Percentiles rank a stretch among this genome's conserved stretches.
These are phyloP conservation scores for Hypoxylon sp. DNA, from an alignment of 2,329 filamentous ascomycete genomes.

Conservation along the genomic window DNA sequence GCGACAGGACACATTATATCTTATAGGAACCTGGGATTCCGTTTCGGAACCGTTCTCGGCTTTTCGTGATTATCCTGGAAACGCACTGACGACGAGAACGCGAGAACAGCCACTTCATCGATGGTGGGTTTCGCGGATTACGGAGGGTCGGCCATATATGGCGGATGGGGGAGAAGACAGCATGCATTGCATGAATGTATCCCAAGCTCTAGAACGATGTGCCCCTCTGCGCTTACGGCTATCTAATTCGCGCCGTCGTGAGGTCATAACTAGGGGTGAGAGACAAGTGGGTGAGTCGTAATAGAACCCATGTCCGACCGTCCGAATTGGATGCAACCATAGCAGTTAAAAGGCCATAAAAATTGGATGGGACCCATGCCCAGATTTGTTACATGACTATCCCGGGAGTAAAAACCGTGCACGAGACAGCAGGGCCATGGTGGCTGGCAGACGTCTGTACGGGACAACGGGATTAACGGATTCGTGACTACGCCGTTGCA, in stretches of 20 bases:
- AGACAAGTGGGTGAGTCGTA: conserved; percentile 11
- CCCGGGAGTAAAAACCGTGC: conserved; percentile 4
- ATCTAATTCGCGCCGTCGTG: conserved; percentile 4
- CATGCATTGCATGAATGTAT: conserved; percentile 21
- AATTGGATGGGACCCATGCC: conserved; percentile 3
- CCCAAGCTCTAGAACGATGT: conserved; percentile 6
- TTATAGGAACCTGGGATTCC: conserved; percentile 25
- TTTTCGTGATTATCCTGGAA: conserved; percentile 16
- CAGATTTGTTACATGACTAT: conserved; percentile 7
- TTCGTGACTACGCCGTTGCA: not conserved
- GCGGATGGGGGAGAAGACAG: not conserved
- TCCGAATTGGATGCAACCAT: conserved; percentile 33
- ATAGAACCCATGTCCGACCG: conserved; percentile 31
- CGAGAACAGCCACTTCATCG: conserved; percentile 1
- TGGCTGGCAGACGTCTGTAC: not conserved
- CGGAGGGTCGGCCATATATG: conserved; percentile 34
- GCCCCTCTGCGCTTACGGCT: conserved; percentile 10
- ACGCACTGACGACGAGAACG: conserved; percentile 9
- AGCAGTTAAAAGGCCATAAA: conserved; percentile 7
- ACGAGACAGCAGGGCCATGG: not conserved
- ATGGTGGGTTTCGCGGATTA: conserved; percentile 13
- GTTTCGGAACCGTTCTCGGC: conserved; percentile 9
- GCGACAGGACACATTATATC: conserved; percentile 14
- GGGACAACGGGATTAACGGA: not conserved
- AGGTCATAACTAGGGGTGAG: conserved; percentile 16